Conservation (phyloP, 129 eudicot genomes). For the Apium graveolens region DNA sequence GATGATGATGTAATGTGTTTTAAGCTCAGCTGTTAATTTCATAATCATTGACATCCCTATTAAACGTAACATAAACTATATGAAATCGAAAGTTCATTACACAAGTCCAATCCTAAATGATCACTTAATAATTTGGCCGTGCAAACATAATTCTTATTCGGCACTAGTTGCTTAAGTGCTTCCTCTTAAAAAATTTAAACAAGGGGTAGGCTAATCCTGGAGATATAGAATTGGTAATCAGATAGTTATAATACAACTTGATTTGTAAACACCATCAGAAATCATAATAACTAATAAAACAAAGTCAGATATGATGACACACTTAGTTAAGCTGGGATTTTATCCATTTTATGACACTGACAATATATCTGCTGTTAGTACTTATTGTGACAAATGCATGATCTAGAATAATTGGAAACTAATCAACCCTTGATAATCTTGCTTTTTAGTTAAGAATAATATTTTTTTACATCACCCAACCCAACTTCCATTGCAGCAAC, state of each 20-base stretch:
- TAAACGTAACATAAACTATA: background rate
- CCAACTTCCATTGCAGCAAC: constrained; percentile 40
- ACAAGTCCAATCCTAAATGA: too few species aligned
- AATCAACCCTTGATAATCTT: constrained; percentile 19
- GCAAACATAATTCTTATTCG: too few species aligned
- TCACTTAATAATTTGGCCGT: too few species aligned
- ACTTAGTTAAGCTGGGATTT: background rate
- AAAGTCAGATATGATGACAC: too few species aligned
- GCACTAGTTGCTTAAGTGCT: too few species aligned
- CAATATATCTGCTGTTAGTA: background rate
- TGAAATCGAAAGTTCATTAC: background rate
- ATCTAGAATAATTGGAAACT: constrained; percentile 12
- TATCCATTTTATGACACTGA: background rate
- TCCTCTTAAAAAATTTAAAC: too few species aligned
- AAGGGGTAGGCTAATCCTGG: too few species aligned
- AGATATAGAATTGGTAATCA: too few species aligned
- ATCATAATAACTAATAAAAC: too few species aligned
- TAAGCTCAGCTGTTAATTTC: background rate
- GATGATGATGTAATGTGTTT: too few species aligned
- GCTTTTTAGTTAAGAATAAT: constrained; percentile 17
- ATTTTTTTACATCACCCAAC: constrained; percentile 47
- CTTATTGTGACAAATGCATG: constrained; percentile 40
- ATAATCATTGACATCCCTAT: background rate
- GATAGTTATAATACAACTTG: too few species aligned
- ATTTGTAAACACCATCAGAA: too few species aligned